Conservation (phyloP, 495 filamentous ascomycete genomes). For the Hyaloscypha variabilis region DNA sequence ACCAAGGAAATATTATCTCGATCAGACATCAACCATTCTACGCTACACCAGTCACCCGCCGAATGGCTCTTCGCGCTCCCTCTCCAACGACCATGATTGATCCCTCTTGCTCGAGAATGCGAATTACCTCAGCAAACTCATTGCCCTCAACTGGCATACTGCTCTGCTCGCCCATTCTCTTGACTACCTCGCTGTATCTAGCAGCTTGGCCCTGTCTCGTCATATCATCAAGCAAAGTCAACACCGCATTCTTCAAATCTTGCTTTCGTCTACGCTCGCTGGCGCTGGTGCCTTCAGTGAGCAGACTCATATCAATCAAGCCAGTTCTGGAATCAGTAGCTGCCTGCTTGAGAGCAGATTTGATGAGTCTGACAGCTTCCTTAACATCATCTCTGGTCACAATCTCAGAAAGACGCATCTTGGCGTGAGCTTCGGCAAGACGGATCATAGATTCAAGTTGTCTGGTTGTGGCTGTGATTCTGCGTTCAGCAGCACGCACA, state of each 20-base stretch:
- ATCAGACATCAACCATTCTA: slow-evolving; percentile 17
- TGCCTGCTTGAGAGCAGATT: slow-evolving; percentile 92
- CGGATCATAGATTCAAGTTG: slow-evolving; percentile 98
- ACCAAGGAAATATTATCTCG: not conserved
- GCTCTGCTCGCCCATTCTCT: slow-evolving; percentile 73
- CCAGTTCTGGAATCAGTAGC: slow-evolving; percentile 91
- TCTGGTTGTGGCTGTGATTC: slow-evolving; percentile 95
- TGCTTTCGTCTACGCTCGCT: slow-evolving; percentile 78
- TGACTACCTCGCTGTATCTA: slow-evolving; percentile 76
- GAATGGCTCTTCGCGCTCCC: slow-evolving; percentile 78
- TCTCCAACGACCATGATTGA: slow-evolving; percentile 80
- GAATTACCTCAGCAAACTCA: slow-evolving; percentile 82
- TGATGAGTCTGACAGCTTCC: slow-evolving; percentile 91
- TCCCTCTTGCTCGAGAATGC: slow-evolving; percentile 83
- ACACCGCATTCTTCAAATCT: slow-evolving; percentile 81
- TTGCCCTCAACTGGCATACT: slow-evolving; percentile 69
- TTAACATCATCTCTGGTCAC: slow-evolving; percentile 84
- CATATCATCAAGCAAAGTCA: slow-evolving; percentile 78
- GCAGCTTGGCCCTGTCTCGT: slow-evolving; percentile 65
- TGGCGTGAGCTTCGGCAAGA: slow-evolving; percentile 92
- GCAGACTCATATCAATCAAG: slow-evolving; percentile 92
- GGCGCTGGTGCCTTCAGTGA: slow-evolving; percentile 89
- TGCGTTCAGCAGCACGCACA: slow-evolving; percentile 88
- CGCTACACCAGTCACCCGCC: slow-evolving; percentile 66
- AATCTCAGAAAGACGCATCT: slow-evolving; percentile 80